phyloP scores from a whole-genome alignment of 345 rosid species.

The Hirschfeldia incana region DNA sequence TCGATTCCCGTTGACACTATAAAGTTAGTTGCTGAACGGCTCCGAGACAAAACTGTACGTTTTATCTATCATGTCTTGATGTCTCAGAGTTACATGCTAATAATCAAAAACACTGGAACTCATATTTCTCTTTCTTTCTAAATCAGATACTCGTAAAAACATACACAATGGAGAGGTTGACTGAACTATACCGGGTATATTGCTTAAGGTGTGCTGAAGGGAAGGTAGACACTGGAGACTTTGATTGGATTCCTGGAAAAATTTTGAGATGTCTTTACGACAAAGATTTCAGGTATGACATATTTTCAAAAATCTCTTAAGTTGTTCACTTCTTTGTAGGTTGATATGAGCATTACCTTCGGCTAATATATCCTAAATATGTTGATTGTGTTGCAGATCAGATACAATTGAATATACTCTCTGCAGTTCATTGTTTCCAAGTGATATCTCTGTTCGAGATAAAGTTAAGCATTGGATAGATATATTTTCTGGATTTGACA shows the following conservation, averaged over 20 bases:
- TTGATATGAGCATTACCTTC: background rate
- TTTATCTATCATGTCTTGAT: conserved; percentile 27
- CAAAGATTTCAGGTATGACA: conserved; percentile 82
- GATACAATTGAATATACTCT: conserved; percentile 80
- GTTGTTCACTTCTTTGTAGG: background rate
- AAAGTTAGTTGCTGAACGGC: conserved; percentile 82
- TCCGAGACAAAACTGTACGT: conserved; percentile 95
- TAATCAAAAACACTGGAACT: conserved; percentile 21
- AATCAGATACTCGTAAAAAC: conserved; percentile 81
- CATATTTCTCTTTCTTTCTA: conserved; percentile 10
- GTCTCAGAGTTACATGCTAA: conserved; percentile 19
- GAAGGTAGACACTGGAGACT: conserved; percentile 49
- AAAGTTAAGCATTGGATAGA: conserved; percentile 76
- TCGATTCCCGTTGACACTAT: conserved; percentile 71
- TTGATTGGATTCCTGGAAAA: conserved; percentile 98
- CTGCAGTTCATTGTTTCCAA: conserved; percentile 67
- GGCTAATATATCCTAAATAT: conserved; percentile 3
- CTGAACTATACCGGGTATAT: conserved; percentile 70
- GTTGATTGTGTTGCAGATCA: conserved; percentile 62
- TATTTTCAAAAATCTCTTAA: background rate
- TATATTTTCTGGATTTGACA: conserved; percentile 76
- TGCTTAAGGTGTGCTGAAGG: conserved; percentile 55
- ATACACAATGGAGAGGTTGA: conserved; percentile 85
- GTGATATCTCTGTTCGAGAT: conserved; percentile 59
- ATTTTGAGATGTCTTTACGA: conserved; percentile 89